A percentile compares a stretch with the other conserved stretches of the same genome.
Evolutionary conservation across 2,329 filamentous ascomycete species (phyloP).

Genomic region (Colletotrichum horii): DNA sequence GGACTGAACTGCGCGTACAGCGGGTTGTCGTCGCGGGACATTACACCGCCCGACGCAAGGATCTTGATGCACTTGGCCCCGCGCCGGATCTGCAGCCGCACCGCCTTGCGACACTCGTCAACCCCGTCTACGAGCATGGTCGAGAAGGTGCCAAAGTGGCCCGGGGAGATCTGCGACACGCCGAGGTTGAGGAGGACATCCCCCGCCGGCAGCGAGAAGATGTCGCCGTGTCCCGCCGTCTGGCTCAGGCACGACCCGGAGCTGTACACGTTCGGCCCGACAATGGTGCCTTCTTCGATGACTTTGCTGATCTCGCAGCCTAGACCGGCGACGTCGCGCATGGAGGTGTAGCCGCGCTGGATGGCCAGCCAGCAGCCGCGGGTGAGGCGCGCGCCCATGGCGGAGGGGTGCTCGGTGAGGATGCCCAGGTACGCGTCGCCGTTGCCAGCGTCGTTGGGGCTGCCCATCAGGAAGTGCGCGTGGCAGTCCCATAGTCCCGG

Average conservation of each 20-base stretch:
- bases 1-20: slow-evolving; percentile 46
- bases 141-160: slow-evolving; percentile 33
- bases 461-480: slow-evolving; percentile 47
- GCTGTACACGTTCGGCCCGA: slow-evolving; percentile 55
- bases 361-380: slow-evolving; percentile 45
- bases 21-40: slow-evolving; percentile 44
- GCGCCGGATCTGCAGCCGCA: slow-evolving; percentile 46
- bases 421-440: slow-evolving; percentile 16
- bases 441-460: slow-evolving; percentile 26
- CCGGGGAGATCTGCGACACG: slow-evolving; percentile 31
- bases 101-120: slow-evolving; percentile 47
- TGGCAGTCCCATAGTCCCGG: slow-evolving; percentile 61
- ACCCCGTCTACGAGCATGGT: slow-evolving; percentile 48
- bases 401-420: slow-evolving; percentile 27
- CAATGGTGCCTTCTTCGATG: slow-evolving; percentile 39
- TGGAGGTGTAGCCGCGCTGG: slow-evolving; percentile 54
- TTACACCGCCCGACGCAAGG: slow-evolving; percentile 46
- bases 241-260: slow-evolving; percentile 48
- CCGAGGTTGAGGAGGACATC: slow-evolving; percentile 39
- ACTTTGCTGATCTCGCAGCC: slow-evolving; percentile 20
- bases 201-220: slow-evolving; percentile 40
- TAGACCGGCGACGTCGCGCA: slow-evolving; percentile 48
- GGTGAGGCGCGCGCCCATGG: slow-evolving; percentile 46
- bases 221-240: slow-evolving; percentile 54
- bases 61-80: slow-evolving; percentile 56